Conservation (phyloP, 2,329 filamentous ascomycete species). For the Sporothrix schenckii region DNA sequence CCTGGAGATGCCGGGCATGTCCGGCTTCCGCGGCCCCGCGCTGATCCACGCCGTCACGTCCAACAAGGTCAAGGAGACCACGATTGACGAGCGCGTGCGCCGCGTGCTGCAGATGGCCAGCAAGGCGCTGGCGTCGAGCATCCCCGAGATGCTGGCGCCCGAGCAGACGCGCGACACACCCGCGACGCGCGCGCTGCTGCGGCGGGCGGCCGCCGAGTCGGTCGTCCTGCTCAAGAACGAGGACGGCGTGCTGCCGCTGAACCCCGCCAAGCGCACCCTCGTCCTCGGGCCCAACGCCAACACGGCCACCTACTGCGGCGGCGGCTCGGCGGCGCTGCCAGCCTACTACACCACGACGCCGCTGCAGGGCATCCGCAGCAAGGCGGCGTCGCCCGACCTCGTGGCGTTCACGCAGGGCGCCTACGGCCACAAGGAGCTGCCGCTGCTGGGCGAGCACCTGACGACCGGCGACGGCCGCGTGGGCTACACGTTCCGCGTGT, state of each 20-base stretch:
- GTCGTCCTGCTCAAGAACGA: slow-evolving; percentile 52
- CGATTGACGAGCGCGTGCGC: slow-evolving; percentile 40
- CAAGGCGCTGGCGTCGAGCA: not conserved
- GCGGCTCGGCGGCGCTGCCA: slow-evolving; percentile 39
- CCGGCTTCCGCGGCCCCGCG: slow-evolving; percentile 38
- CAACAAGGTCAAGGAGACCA: slow-evolving; percentile 38
- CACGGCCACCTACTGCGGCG: slow-evolving; percentile 42
- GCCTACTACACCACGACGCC: slow-evolving; percentile 51
- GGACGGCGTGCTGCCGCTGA: slow-evolving; percentile 55
- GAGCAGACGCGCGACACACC: slow-evolving; percentile 29
- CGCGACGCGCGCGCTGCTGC: slow-evolving; percentile 32
- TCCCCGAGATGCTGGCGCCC: slow-evolving; percentile 29
- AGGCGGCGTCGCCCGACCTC: slow-evolving; percentile 36
- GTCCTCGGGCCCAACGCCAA: slow-evolving; percentile 57
- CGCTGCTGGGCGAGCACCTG: slow-evolving; percentile 32
- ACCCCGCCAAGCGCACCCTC: slow-evolving; percentile 46
- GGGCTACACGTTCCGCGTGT: slow-evolving; percentile 33
- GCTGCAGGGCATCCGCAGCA: slow-evolving; percentile 47
- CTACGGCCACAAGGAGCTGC: slow-evolving; percentile 35
- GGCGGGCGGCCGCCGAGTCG: slow-evolving; percentile 32
- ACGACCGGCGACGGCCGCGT: slow-evolving; percentile 29
- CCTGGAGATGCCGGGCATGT: slow-evolving; percentile 43
- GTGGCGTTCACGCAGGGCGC: slow-evolving; percentile 39
- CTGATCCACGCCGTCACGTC: slow-evolving; percentile 27
- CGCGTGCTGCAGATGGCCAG: slow-evolving; percentile 39